A percentile compares a stretch with the other conserved stretches of the same genome.
Conservation (phyloP, 78 protist species). For the Planoprotostelium fungivorum region DNA sequence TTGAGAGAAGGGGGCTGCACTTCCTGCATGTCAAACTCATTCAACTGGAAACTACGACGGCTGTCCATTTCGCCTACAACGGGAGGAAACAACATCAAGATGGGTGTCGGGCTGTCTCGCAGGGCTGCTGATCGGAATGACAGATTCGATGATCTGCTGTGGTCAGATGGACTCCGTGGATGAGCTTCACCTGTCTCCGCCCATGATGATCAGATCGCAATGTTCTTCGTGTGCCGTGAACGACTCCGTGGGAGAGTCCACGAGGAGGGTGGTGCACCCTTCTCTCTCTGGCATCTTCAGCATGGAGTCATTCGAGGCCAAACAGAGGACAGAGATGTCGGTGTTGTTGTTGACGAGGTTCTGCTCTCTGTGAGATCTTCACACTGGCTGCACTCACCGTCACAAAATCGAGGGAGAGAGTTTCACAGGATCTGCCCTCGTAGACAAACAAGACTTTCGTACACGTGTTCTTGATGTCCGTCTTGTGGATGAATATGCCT, state of each 20-base stretch:
- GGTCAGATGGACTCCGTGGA: no score
- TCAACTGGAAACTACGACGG: no score
- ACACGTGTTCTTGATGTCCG: background rate
- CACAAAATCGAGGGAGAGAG: background rate
- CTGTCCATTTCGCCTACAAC: no score
- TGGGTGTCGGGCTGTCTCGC: no score
- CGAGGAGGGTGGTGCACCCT: background rate
- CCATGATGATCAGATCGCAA: background rate
- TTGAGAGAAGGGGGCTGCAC: no score
- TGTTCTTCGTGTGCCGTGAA: background rate
- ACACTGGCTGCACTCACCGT: background rate
- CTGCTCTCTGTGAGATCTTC: background rate
- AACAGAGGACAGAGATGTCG: no score
- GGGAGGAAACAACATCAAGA: no score
- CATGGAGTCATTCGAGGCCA: background rate
- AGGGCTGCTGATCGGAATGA: no score
- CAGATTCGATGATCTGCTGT: no score
- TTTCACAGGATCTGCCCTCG: background rate
- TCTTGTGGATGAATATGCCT: background rate
- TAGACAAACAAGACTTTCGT: background rate
- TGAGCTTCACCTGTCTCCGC: background rate
- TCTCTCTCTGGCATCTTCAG: background rate
- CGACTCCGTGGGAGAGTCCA: background rate
- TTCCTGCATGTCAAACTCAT: no score
- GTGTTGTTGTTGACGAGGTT: background rate